Evolutionary conservation across 2,329 filamentous ascomycete genomes (phyloP), one percentile per base, ranked within the genome.

Genomic region (Penicillium rolfsii): DNA sequence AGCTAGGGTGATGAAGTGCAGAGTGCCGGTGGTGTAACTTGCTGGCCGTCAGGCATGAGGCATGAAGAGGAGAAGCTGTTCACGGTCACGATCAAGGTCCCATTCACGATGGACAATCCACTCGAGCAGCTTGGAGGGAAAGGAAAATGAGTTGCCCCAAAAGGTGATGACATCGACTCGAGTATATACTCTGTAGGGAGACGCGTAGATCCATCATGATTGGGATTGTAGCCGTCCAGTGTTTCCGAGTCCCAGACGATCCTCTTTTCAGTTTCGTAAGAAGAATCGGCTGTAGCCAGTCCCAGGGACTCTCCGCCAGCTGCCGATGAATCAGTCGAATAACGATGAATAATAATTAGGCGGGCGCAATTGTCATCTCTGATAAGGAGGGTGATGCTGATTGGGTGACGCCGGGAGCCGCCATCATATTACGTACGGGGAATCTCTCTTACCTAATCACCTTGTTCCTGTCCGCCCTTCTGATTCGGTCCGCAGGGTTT

Each of bases 381-480:
- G 74, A 76, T 76, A 76, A 76, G 72, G 35, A 16, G 45, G 16
- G 7, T 5, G 14, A 11, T 46, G 28, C 62, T 75, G 71, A 76
- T 76, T 76, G 74, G 74, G 40, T 49, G 57, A 38, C 56, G 30
- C 46, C 38, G 54, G 54, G 61, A 62, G 52, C 64, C 58, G 52
- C 61, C 64, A 63, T 68, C 54, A 59, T 64, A 75, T 76, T 76
- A 76, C 73, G 73, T 75, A 74, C 69, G 65, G 64, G 49, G 57
- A 64, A 63, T 43, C n/a, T 36, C 53, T 45, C 26, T 55, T 30
- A 43, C 58, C 55, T 52, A 56, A 54, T 24, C 28, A 48, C 16
- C 22, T 14, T 16, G 19, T 9, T 22, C 6, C 12, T 26, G 16
- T 14, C 1, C 14, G 5, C 5, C 6, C 22, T n/a, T 14, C 30